Conservation (phyloP, 192 early-diverging fungal genomes). For the Coemansia sp. region DNA sequence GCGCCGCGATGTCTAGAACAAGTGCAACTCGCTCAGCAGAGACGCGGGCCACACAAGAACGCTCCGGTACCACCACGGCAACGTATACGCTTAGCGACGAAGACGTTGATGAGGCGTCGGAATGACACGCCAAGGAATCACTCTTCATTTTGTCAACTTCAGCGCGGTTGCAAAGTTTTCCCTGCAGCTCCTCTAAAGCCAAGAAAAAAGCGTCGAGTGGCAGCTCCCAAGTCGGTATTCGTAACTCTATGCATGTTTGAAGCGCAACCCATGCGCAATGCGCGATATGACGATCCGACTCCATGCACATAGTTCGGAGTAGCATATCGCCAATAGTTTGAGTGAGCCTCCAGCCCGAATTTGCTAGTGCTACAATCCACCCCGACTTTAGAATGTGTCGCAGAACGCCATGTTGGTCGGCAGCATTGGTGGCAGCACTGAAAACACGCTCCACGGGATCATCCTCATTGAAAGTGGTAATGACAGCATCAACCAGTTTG, state of each 20-base stretch:
- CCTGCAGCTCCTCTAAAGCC: constrained; percentile 19
- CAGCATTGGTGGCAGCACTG: neutral
- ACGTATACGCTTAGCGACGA: constrained; percentile 5
- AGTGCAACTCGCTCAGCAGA: constrained; percentile 20
- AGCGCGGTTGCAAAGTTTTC: neutral
- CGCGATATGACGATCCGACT: neutral
- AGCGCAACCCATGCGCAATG: constrained; percentile 12
- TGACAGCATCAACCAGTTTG: neutral
- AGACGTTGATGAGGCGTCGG: neutral
- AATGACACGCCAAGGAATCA: neutral
- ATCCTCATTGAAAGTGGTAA: neutral
- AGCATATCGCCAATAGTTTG: constrained; percentile 22
- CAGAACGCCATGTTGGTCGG: constrained; percentile 3
- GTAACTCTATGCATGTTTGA: constrained; percentile 14
- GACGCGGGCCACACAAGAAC: neutral
- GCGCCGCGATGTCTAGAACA: constrained; percentile 18
- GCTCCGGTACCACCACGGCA: neutral
- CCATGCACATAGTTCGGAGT: constrained; percentile 13
- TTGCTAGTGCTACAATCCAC: constrained; percentile 12
- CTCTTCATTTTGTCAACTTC: neutral
- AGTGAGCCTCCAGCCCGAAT: constrained; percentile 28
- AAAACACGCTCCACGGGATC: constrained; percentile 23
- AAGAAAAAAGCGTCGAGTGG: neutral
- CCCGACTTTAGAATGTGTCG: constrained; percentile 10
- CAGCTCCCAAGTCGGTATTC: constrained; percentile 19